phyloP scores from a whole-genome alignment of 164 flowering plant genomes.

The Nymphaea colorata region DNA sequence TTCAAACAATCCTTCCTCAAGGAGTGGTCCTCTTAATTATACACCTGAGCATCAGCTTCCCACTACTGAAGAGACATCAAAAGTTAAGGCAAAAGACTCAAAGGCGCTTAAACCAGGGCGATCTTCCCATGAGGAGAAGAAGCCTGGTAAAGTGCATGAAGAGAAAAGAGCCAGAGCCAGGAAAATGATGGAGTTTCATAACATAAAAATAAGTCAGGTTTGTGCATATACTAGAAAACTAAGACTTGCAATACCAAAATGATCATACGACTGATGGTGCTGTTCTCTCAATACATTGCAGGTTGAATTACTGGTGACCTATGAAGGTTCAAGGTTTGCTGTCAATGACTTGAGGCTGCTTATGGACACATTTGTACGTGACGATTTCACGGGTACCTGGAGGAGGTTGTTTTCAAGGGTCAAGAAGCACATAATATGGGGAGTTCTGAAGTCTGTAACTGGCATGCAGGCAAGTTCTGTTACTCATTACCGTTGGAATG shows the following conservation, averaged over 20 bases:
- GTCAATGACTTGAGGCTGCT: conserved; percentile 81
- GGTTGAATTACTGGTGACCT: conserved; percentile 93
- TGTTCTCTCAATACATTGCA: conserved; percentile 10
- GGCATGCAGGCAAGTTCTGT: conserved; percentile 81
- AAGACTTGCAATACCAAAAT: no score
- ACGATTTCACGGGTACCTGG: conserved; percentile 94
- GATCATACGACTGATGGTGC: no score
- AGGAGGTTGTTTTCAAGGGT: conserved; percentile 86
- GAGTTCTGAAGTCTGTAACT: conserved; percentile 94
- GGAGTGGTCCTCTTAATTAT: conserved; percentile 38
- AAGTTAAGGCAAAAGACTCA: conserved; percentile 51
- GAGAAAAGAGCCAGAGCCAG: conserved; percentile 79
- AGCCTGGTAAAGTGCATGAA: conserved; percentile 52
- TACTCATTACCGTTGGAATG: neutral
- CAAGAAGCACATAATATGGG: conserved; percentile 97
- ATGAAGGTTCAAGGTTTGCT: conserved; percentile 87
- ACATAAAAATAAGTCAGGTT: conserved; percentile 95
- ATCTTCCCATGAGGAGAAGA: conserved; percentile 89
- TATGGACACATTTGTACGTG: conserved; percentile 94
- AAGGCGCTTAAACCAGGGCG: conserved; percentile 66
- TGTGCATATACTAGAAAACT: conserved; percentile 11
- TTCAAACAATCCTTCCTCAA: conserved; percentile 26
- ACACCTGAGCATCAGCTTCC: conserved; percentile 33
- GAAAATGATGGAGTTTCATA: conserved; percentile 86
- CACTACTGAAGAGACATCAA: conserved; percentile 42